Conservation (phyloP, 352 stramenopile genomes). For the Albugo laibachii region DNA sequence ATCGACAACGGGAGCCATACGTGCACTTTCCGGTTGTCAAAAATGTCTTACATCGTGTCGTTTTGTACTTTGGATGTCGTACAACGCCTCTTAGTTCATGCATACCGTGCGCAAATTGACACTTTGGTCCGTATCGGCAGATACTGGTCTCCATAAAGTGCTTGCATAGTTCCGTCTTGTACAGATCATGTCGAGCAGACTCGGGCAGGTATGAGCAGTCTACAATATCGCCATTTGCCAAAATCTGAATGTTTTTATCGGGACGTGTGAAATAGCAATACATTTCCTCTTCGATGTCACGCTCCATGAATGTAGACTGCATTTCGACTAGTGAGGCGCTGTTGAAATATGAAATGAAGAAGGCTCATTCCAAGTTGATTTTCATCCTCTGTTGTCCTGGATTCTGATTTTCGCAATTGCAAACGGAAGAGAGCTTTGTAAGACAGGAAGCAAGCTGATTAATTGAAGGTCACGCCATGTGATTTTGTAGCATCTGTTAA, state of each 20-base stretch:
- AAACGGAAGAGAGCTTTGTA: too few relatives aligned
- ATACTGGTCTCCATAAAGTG: conserved; percentile 73
- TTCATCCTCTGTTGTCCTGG: too few relatives aligned
- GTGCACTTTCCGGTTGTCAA: conserved; percentile 67
- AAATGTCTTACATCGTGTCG: conserved; percentile 78
- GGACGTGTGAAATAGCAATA: conserved; percentile 13
- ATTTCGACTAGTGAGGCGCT: neutral
- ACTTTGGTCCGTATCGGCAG: conserved; percentile 77
- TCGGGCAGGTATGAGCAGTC: conserved; percentile 56
- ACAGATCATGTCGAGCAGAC: conserved; percentile 71
- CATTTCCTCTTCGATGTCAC: conserved; percentile 12
- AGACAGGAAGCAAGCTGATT: too few relatives aligned
- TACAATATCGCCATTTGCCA: conserved; percentile 73
- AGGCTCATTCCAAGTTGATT: too few relatives aligned
- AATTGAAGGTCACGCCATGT: too few relatives aligned
- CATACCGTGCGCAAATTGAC: conserved; percentile 77
- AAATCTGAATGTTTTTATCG: conserved; percentile 41
- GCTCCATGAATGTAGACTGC: neutral
- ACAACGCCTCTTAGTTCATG: conserved; percentile 71
- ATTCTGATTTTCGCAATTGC: too few relatives aligned
- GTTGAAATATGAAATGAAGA: neutral
- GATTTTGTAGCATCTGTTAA: too few relatives aligned
- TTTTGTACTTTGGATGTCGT: conserved; percentile 84
- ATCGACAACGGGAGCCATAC: conserved; percentile 75
- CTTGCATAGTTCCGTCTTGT: conserved; percentile 86